Base-by-base conservation (phyloP, 306 rosid species). In the Morella rubra region DNA sequence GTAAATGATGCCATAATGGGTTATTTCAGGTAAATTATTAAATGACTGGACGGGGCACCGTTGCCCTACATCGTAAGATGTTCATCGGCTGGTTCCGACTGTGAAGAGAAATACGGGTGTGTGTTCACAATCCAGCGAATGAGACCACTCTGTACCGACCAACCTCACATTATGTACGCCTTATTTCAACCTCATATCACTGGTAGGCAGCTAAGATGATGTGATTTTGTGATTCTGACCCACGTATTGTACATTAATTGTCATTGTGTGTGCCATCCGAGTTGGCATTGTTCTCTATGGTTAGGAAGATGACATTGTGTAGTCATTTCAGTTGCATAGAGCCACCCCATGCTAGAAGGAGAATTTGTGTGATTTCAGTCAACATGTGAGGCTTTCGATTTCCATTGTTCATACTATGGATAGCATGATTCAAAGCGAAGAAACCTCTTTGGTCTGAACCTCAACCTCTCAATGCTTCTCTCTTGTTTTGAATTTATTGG, bases 361-460 rank as follows among this genome's bases (percentile, higher is more conserved):
- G 37, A 32, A 32, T 32, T 2, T 32, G 37, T 32, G 37, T 2
- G 37, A 32, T 32, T 32, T 32, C 37, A 32, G 37, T 32, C 37
- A 2, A 2, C 3, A 2, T 32, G 3, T 32, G 3, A 32, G 37
- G 37, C 37, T 32, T 32, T 32, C 37, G 37, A 32, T 32, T 32
- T 32, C 37, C 37, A 2, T 32, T 2, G 37, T 32, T 32, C 37
- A 32, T 32, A 32, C 37, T 32, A 32, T 37, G 72, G 50, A 44
- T 58, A 47, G 56, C 47, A 51, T 5, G 56, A 49, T 54, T 55
- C 73, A 72, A 71, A 47, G 49, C 20, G 24, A 44, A 12, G 41
- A 80, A 84, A 10, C 12, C 51, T 65, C 75, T 61, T 41, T 76
- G 6, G 65, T 55, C 81, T 78, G 64, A 18, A 62, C 58, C 4